Evolutionary conservation across 345 rosid genomes (phyloP).

Genomic region (Arabidopsis arenosa): DNA sequence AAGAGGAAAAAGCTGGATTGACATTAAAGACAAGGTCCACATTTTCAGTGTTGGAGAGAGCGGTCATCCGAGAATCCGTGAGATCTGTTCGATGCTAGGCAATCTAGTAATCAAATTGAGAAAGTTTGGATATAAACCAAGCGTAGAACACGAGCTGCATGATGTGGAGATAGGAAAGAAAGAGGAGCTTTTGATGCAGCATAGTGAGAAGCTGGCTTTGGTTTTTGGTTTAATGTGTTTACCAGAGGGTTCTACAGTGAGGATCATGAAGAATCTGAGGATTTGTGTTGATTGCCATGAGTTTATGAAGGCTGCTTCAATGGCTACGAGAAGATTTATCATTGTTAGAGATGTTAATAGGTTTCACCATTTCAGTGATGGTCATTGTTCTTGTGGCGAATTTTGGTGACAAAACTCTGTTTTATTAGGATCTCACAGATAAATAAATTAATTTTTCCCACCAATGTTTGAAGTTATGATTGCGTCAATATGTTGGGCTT

Average conservation of each 20-base stretch:
- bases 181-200: constrained; percentile 64
- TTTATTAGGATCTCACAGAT: background rate
- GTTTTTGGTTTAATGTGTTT: constrained; percentile 62
- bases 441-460: background rate
- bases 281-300: constrained; percentile 86
- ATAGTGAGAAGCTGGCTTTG: constrained; percentile 78
- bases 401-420: constrained; percentile 59
- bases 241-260: constrained; percentile 50
- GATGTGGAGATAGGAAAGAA: constrained; percentile 62
- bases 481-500: background rate
- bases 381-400: constrained; percentile 69
- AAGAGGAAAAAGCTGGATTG: constrained; percentile 84
- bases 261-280: constrained; percentile 77
- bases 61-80: constrained; percentile 60
- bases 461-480: background rate
- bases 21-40: constrained; percentile 68
- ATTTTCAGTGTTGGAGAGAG: constrained; percentile 66
- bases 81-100: constrained; percentile 58
- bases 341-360: constrained; percentile 70
- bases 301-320: constrained; percentile 71
- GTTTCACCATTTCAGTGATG: constrained; percentile 74
- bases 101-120: constrained; percentile 56
- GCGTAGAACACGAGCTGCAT: constrained; percentile 58
- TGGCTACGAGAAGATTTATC: constrained; percentile 55
- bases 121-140: constrained; percentile 57